Base-by-base conservation (phyloP, 1,139 yeast species). In the Yarrowia galli region DNA sequence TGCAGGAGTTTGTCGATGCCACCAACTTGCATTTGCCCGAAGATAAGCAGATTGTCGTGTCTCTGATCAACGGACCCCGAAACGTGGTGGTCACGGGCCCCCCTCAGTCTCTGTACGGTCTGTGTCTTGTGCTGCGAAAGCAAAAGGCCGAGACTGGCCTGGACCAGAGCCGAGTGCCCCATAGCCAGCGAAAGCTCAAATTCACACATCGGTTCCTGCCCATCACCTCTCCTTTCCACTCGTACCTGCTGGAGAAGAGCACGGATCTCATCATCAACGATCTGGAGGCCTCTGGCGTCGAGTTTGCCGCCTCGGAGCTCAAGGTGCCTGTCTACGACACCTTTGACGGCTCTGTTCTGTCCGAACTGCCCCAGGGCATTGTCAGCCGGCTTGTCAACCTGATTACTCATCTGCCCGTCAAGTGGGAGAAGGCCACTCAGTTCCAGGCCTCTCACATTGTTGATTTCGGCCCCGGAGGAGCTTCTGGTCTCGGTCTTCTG, bases 381-480 rank as follows among this genome's bases (percentile, higher is more conserved):
- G 84, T 86, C 54, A 83, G 85, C 68, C 87, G 97, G 76, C 84
- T 91, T 69, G 87, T 89, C 70, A 87, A 87, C 77, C 89, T 93
- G 76, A 93, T 95, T 76, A 92, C 96, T 68, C 89, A 88, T 76
- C 85, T 91, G 76, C 92, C 97, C 58, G 99, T 95, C 72, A 85
- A 91, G 81, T 95, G 99, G 99, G 98, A 95, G 81, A 74, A 75
- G 43, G 96, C 99, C 43, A 93, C 98, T 67, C 79, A 85, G 72
- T 91, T 91, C 78, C 77, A 84, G 68, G 85, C 96, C 36, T 90
- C 98, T 67, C 99, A 96, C 78, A 86, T 95, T 74, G 80, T 95
- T 73, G 99, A 95, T 80, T 95, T 95, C 75, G 99, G 99, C 77
- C 99, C 99, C 71, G 99, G 99, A 80, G 99, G 98, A 74, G 88